phyloP scores from a whole-genome alignment of 164 flowering plant species.

The Nelumbo lutea region DNA sequence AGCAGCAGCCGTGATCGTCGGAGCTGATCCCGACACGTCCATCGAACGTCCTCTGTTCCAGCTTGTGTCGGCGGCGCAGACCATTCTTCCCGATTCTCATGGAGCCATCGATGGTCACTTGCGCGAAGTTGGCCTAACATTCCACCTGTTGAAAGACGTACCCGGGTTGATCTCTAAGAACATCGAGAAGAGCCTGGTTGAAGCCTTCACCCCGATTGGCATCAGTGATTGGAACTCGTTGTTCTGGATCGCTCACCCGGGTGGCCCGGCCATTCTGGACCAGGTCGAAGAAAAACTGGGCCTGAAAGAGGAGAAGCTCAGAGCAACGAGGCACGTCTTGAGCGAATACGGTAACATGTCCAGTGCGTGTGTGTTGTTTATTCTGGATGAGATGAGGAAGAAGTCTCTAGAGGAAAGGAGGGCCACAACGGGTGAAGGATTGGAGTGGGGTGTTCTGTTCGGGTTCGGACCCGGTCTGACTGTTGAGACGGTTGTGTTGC shows the following conservation, averaged over 20 bases:
- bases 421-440: constrained; percentile 14
- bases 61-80: no score
- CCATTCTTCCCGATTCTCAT: not conserved
- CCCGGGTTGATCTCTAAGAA: constrained; percentile 10
- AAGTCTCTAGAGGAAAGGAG: not conserved
- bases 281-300: constrained; percentile 14
- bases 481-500: constrained; percentile 14
- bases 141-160: constrained; percentile 16
- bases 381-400: constrained; percentile 13
- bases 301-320: constrained; percentile 11
- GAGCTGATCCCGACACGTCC: constrained; percentile 6
- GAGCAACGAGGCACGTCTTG: constrained; percentile 6
- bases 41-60: no score
- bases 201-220: constrained; percentile 5
- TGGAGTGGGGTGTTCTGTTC: not conserved
- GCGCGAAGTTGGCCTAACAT: constrained; percentile 17
- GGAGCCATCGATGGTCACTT: constrained; percentile 14
- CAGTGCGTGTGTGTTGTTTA: constrained; percentile 11
- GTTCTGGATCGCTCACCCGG: constrained; percentile 11
- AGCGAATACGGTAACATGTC: constrained; percentile 6
- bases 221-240: constrained; percentile 22
- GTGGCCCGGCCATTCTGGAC: constrained; percentile 6
- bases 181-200: no score
- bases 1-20: constrained; percentile 14
- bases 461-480: constrained; percentile 21